Conservation (phyloP, 495 filamentous ascomycete species). For the Neurospora pannonica region DNA sequence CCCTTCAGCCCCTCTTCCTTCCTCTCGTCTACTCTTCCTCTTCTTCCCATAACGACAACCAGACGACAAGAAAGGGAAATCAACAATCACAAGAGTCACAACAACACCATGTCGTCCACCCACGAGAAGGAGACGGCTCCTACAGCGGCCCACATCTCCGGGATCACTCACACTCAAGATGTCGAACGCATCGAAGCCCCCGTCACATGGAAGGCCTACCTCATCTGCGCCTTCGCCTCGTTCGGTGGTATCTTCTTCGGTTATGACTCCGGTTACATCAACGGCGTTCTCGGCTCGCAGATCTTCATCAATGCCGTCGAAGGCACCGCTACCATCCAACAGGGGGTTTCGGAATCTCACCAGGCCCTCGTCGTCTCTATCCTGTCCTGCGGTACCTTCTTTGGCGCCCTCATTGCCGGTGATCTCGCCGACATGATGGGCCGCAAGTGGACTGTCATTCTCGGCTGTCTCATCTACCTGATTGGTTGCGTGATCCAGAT, state of each 20-base stretch:
- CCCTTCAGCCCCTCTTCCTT: not conserved
- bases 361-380: slow-evolving; percentile 64
- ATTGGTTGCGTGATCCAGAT: slow-evolving; percentile 57
- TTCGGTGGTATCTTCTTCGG: slow-evolving; percentile 64
- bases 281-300: slow-evolving; percentile 46
- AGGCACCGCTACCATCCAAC: slow-evolving; percentile 6
- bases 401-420: slow-evolving; percentile 62
- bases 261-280: slow-evolving; percentile 57
- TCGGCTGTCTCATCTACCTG: slow-evolving; percentile 54
- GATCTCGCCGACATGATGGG: slow-evolving; percentile 60
- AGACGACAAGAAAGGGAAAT: not conserved
- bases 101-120: slow-evolving; percentile 12
- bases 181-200: slow-evolving; percentile 51
- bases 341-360: slow-evolving; percentile 23
- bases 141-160: slow-evolving; percentile 8
- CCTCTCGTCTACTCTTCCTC: not conserved
- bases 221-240: slow-evolving; percentile 60
- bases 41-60: slow-evolving; percentile 1
- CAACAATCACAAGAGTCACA: not conserved
- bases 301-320: slow-evolving; percentile 41
- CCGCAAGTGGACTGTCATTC: slow-evolving; percentile 58
- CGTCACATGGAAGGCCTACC: slow-evolving; percentile 55
- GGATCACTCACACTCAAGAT: slow-evolving; percentile 23
- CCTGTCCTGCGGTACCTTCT: slow-evolving; percentile 67
- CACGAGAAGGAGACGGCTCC: slow-evolving; percentile 16